Evolutionary conservation across 108 stramenopile genomes (phyloP).

Genomic region (Chaetoceros muelleri): DNA sequence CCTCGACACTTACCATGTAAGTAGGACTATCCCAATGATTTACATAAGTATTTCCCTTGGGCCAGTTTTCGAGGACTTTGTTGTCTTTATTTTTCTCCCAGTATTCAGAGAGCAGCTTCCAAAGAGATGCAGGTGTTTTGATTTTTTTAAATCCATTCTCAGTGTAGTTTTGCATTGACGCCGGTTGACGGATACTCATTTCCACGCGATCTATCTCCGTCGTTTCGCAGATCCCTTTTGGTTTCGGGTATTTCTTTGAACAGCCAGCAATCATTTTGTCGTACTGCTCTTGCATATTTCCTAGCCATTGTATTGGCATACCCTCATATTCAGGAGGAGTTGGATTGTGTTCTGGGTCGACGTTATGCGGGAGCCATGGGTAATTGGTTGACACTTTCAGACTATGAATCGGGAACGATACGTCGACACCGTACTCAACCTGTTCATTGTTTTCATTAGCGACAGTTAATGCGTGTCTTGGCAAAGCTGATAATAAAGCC

Average conservation of each 20-base stretch:
- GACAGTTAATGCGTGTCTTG: too few relatives aligned
- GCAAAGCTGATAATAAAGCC: too few relatives aligned
- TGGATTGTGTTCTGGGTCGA: constrained; percentile 2
- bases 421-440: constrained; percentile 45
- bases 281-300: constrained; percentile 29
- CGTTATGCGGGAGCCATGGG: constrained; percentile 27
- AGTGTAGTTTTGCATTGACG: constrained; percentile 50
- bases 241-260: not conserved
- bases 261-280: not conserved
- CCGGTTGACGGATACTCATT: not conserved
- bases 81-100: constrained; percentile 43
- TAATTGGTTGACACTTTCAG: constrained; percentile 32
- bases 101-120: constrained; percentile 28
- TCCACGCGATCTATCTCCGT: not conserved
- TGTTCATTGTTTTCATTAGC: too few relatives aligned
- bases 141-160: constrained; percentile 53
- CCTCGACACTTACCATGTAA: constrained; percentile 73
- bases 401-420: constrained; percentile 37
- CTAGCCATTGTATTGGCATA: constrained; percentile 34
- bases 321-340: constrained; percentile 14
- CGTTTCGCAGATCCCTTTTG: not conserved
- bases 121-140: constrained; percentile 32
- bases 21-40: constrained; percentile 74
- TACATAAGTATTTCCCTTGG: constrained; percentile 46
- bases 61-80: constrained; percentile 28